Percentiles rank a stretch among this genome's conserved stretches.
Evolutionary conservation across 2,329 filamentous ascomycete species (phyloP).

Genomic region (Pseudocercospora cruenta): DNA sequence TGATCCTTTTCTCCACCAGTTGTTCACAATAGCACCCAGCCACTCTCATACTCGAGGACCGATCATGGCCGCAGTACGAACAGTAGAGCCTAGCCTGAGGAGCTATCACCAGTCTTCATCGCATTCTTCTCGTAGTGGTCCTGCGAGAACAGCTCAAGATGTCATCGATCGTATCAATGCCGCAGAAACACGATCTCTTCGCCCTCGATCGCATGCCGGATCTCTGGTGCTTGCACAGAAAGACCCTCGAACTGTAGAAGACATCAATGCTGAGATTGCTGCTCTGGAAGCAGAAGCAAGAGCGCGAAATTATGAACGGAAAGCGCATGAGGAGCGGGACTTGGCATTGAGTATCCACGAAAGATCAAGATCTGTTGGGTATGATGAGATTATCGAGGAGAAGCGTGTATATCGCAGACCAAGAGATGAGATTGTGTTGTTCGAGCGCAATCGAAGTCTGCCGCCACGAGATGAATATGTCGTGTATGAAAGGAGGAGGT

Average conservation of each 20-base stretch:
- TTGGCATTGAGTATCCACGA: conserved; percentile 47
- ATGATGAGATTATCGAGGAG: conserved; percentile 33
- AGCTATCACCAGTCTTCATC: conserved; percentile 1
- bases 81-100: conserved; percentile 1
- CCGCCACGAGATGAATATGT: conserved; percentile 62
- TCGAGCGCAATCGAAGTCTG: conserved; percentile 13
- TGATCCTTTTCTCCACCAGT: neutral
- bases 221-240: conserved; percentile 23
- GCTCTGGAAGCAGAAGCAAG: conserved; percentile 66
- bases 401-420: conserved; percentile 54
- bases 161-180: conserved; percentile 9
- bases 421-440: conserved; percentile 22
- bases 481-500: conserved; percentile 48
- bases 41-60: neutral
- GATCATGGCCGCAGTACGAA: conserved; percentile 1
- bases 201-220: conserved; percentile 16
- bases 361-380: conserved; percentile 52
- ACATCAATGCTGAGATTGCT: conserved; percentile 75
- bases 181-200: conserved; percentile 7
- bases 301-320: conserved; percentile 61
- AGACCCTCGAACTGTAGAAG: conserved; percentile 53
- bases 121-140: conserved; percentile 1
- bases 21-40: neutral
- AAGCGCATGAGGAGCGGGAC: conserved; percentile 48
- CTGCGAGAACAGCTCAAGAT: conserved; percentile 2